Percentiles rank a stretch among this genome's conserved stretches.
phyloP scores from a whole-genome alignment of 371 early-diverging fungal species.

The Ecytonucleospora hepatopenaei region DNA sequence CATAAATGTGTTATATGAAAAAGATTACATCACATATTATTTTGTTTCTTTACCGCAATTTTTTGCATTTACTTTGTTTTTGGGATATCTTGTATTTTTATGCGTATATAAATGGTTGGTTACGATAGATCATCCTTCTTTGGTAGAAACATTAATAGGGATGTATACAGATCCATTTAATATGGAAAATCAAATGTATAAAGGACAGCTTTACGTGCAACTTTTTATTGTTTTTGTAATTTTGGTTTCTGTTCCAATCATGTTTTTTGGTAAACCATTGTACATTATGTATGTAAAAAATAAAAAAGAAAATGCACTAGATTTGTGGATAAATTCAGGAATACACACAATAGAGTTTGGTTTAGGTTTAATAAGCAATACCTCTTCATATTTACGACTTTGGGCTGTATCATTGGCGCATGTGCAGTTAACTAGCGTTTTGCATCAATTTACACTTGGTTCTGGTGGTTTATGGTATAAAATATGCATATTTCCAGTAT shows the following conservation, averaged over 20 bases:
- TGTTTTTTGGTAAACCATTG: constrained; percentile 85
- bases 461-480: constrained; percentile 62
- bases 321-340: constrained; percentile 65
- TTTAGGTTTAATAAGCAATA: constrained; percentile 89
- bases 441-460: constrained; percentile 82
- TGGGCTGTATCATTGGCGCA: constrained; percentile 99
- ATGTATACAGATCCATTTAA: constrained; percentile 91
- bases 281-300: constrained; percentile 50
- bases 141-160: constrained; percentile 88
- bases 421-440: constrained; percentile 86
- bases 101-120: constrained; percentile 92
- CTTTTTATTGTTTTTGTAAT: constrained; percentile 68
- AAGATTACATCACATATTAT: constrained; percentile 67
- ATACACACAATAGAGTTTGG: constrained; percentile 98
- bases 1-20: constrained; percentile 75
- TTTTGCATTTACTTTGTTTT: constrained; percentile 73
- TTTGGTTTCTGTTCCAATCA: constrained; percentile 83
- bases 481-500: constrained; percentile 63
- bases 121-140: constrained; percentile 72
- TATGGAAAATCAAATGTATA: constrained; percentile 61
- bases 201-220: constrained; percentile 66
- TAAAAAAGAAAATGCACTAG: constrained; percentile 33
- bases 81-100: constrained; percentile 80
- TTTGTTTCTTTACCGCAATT: constrained; percentile 82
- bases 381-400: constrained; percentile 92